Base-by-base conservation (phyloP, 495 filamentous ascomycete species). In the Hypoxylon rickii region DNA sequence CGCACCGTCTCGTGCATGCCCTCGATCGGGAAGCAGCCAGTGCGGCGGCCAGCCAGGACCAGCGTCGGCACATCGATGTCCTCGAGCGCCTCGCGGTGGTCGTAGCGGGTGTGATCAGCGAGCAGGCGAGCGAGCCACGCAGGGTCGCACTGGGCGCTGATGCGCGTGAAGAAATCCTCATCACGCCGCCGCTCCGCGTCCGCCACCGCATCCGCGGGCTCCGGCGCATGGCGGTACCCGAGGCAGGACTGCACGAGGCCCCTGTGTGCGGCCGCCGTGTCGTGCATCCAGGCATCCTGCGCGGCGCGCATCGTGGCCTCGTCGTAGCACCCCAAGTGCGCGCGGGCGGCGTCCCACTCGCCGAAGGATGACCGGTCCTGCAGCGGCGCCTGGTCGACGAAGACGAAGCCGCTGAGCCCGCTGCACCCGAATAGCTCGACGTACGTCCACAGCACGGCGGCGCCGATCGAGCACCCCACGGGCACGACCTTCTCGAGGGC, bases 361-460 rank as follows among this genome's bases (percentile, higher is more conserved):
- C 54, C 66, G 18, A 59, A 51, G 5, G 16, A 50, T 18, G 69
- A 56, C 20, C 61, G 63, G 37, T 79, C 72, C 58, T 79, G 76
- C 5, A 78, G 59, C 13, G 76, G 76, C 0, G 71, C 71, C 42
- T 79, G 76, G 63, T 79, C 76, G 5, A 77, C 75, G 37, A 79
- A 76, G 1, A 78, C 58, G 16, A 71, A 60, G 2, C 71, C 71
- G 0, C 51, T 20, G 44, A 78, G 72, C 7, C 61, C 63, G 2
- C 11, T 1, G 34, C 51, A 54, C 22, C 70, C 68, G 41, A 76
- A 78, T 0, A 79, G 67, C 43, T 75, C 70, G 4, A 71, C 51
- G 44, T 77, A 76, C 0, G 66, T 72, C 74, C 74, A 77, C 6
- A 79, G 49, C 1, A 79, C 68, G 0, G 76, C 72, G 10, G 75